Evolutionary conservation across 495 filamentous ascomycete species (phyloP).

Genomic region (Hyaloscypha hepaticicola): DNA sequence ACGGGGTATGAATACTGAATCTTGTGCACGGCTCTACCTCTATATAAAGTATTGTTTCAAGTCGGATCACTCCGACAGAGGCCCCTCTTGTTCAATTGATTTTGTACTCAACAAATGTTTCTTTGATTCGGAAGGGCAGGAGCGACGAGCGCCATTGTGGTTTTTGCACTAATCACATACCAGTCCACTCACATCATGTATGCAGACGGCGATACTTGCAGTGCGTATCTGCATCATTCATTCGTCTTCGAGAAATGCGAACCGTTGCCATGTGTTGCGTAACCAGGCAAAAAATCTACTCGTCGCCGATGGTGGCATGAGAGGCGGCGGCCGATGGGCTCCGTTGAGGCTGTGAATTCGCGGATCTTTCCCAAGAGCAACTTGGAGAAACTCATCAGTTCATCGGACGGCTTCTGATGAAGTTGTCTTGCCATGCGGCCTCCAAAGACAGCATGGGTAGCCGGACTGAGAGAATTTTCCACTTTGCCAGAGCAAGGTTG

Average conservation of each 20-base stretch:
- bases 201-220: constrained; percentile 6
- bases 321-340: too few species aligned
- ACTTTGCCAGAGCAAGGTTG: background rate
- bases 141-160: background rate
- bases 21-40: too few species aligned
- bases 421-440: too few species aligned
- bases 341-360: background rate
- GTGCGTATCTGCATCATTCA: background rate
- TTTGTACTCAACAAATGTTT: background rate
- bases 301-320: background rate
- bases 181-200: constrained; percentile 8
- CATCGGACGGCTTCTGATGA: too few species aligned
- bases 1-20: too few species aligned
- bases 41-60: too few species aligned
- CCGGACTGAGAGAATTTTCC: background rate
- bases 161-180: constrained; percentile 5
- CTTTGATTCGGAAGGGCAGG: background rate
- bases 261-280: background rate
- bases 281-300: background rate
- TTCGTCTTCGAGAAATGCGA: constrained; percentile 1
- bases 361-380: background rate
- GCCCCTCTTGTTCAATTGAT: constrained; percentile 1
- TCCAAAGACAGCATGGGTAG: background rate
- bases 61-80: too few species aligned
- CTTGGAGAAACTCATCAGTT: background rate